Base-by-base conservation (phyloP, 257 asterid genomes). In the Gentiana macrophylla region DNA sequence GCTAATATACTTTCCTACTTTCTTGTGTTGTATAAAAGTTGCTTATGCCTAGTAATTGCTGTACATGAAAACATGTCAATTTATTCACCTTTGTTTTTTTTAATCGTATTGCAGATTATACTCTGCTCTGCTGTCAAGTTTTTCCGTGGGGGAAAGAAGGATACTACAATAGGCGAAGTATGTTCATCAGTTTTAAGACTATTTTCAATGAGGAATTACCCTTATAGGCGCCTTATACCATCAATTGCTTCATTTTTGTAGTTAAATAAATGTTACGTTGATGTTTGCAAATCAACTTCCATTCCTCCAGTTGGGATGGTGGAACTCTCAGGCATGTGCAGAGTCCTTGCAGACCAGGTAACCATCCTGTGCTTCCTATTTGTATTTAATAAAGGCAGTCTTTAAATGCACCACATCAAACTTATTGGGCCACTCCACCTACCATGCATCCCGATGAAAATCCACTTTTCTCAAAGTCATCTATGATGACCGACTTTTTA, bases 271-370 rank as follows among this genome's bases (percentile, higher is more conserved):
- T 71, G 35, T 64, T 89, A 93, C 63, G 66, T 57, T 24, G 96
- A 84, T 50, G 77, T 89, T 55, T 93, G 99, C 70, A 89, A 80
- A 76, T 76, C 94, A 8, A 84, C 91, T 64, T 70, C 12, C 67
- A 86, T 93, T 66, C 97, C 95, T 45, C 86, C 96, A 1, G 79
- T 78, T 52, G 85, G 91, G 62, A 80, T 80, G 61, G 57, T 74
- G 67, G 99, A 93, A 66, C 81, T 93, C 32, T 86, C 95, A 68
- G 82, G 72, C 68, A 79, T 93, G 94, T 93, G 99, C 61, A 65
- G 89, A 68, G 94, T 86, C 62, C 85, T 92, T 8, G 94, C 73
- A 53, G 99, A 92, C 73, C 99, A 92, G 99, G 99, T 86, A 75
- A 70, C 38, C 24, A 24, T 24, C 24, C 24, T 24, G 24, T 24